Conservation (phyloP, 2,329 filamentous ascomycete species). For the Hypoxylon rubiginosum region DNA sequence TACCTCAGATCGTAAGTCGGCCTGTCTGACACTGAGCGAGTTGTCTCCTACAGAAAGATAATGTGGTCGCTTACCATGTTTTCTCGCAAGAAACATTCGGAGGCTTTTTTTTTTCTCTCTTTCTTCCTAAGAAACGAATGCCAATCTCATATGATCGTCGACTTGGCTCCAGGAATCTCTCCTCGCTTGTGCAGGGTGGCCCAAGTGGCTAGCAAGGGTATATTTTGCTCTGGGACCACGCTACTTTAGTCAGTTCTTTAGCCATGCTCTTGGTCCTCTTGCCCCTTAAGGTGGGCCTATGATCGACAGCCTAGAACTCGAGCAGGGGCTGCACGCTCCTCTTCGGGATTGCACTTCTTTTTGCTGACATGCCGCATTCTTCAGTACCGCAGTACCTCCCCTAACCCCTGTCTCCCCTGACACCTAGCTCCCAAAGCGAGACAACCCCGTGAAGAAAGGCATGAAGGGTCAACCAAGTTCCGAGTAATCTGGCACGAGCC, state of each 20-base stretch:
- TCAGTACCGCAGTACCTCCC: slow-evolving; percentile 11
- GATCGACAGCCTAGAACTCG: slow-evolving; percentile 47
- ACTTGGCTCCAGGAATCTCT: slow-evolving; percentile 46
- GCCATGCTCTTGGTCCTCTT: slow-evolving; percentile 33
- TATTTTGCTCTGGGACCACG: slow-evolving; percentile 39
- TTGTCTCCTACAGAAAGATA: background rate
- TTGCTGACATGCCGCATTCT: background rate
- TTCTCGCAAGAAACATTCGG: slow-evolving; percentile 38
- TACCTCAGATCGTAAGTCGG: background rate
- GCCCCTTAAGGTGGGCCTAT: slow-evolving; percentile 42
- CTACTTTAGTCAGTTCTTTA: slow-evolving; percentile 21
- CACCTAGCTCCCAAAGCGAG: slow-evolving; percentile 43
- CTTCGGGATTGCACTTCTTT: slow-evolving; percentile 40
- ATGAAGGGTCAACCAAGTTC: slow-evolving; percentile 44
- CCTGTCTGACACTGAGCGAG: background rate
- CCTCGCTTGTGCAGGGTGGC: slow-evolving; percentile 47
- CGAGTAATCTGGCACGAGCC: slow-evolving; percentile 45
- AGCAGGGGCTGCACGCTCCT: slow-evolving; percentile 38
- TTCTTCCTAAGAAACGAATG: slow-evolving; percentile 44
- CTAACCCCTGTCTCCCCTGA: slow-evolving; percentile 43
- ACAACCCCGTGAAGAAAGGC: slow-evolving; percentile 44
- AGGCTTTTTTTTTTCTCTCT: slow-evolving; percentile 36
- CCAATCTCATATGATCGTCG: slow-evolving; percentile 50
- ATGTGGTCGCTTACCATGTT: background rate
- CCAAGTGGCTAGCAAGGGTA: slow-evolving; percentile 40